Percentiles rank a stretch among this genome's conserved stretches.
phyloP scores from a whole-genome alignment of 208 protist genomes.

The Strigomonas galati region DNA sequence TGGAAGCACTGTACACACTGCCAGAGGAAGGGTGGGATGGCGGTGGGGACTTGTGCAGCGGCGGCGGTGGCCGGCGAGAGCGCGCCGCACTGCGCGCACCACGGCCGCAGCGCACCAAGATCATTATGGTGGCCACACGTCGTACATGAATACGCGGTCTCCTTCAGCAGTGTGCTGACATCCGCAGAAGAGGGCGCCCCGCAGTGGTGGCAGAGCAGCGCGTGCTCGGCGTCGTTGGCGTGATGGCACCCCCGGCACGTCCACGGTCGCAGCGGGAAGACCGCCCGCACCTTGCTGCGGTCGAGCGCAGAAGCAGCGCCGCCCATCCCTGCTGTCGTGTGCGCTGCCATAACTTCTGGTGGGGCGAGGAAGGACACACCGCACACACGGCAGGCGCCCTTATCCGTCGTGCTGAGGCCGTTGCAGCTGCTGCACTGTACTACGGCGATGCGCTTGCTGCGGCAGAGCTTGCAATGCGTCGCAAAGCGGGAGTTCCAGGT shows the following conservation, averaged over 20 bases:
- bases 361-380: no score
- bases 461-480: conserved; percentile 42
- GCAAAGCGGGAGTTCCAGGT: conserved; percentile 56
- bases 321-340: conserved; percentile 22
- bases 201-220: conserved; percentile 57
- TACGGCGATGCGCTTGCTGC: conserved; percentile 35
- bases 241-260: conserved; percentile 51
- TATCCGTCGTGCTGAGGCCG: conserved; percentile 40
- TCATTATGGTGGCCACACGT: conserved; percentile 5
- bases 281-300: conserved; percentile 11
- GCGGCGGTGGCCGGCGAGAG: no score
- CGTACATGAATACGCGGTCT: not conserved
- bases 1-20: no score
- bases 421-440: conserved; percentile 49
- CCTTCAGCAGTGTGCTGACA: not conserved
- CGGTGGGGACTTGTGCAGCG: no score
- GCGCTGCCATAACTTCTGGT: not conserved
- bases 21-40: no score
- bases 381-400: conserved; percentile 11
- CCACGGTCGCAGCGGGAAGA: conserved; percentile 61
- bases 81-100: conserved; percentile 1
- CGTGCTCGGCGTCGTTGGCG: conserved; percentile 49
- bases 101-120: conserved; percentile 23
- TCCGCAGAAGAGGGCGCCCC: conserved; percentile 8
- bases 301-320: conserved; percentile 8